Evolutionary conservation across 2,329 filamentous ascomycete species (phyloP), one percentile per base, ranked within the genome.

Genomic region (Ophiostoma triangulosporum): DNA sequence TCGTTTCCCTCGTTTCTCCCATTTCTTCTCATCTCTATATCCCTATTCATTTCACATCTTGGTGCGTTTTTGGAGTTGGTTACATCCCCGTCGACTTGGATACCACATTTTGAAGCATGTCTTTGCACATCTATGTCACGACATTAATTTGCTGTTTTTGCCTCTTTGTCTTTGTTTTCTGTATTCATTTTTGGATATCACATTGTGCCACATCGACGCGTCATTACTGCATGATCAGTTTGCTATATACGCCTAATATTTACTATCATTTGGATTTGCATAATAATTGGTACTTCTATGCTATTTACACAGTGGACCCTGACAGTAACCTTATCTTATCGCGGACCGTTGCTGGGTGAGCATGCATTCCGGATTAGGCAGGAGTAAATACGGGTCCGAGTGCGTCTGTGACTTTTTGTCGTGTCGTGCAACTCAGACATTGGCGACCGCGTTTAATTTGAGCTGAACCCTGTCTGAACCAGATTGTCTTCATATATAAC

Each of bases 301-400:
- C 3, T 31, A 6, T 31, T 6, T 3, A 6, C 3, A 31, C 12
- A 1, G 3, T 31, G 12, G 2, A 11, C n/a, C n/a, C n/a, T n/a
- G n/a, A 46, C 24, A 46, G 4, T 14, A 4, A 9, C 31, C 38
- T 48, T 50, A 48, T 24, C 32, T 53, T 48, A 57, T 57, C 54
- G 49, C 8, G 3, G 20, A 2, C 17, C 51, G 57, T 59, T 59
- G 57, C 57, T 56, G 17, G 56, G 57, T 57, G 35, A 59, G 54
- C 46, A 46, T 52, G 17, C 46, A 49, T 54, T 52, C 56, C 56
- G 3, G n/a, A 59, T 55, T 40, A 14, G 54, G 56, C 11, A 50
- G 52, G 22, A 51, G 58, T 59, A 59, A 59, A 59, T 58, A 59
- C 32, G 32, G 48, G 46, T 29, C 38, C 14, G 35, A 35, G 40